Evolutionary conservation across 768 basidiomycete species (phyloP), one percentile per base, ranked within the genome.

Genomic region (Dentipellis sp.): DNA sequence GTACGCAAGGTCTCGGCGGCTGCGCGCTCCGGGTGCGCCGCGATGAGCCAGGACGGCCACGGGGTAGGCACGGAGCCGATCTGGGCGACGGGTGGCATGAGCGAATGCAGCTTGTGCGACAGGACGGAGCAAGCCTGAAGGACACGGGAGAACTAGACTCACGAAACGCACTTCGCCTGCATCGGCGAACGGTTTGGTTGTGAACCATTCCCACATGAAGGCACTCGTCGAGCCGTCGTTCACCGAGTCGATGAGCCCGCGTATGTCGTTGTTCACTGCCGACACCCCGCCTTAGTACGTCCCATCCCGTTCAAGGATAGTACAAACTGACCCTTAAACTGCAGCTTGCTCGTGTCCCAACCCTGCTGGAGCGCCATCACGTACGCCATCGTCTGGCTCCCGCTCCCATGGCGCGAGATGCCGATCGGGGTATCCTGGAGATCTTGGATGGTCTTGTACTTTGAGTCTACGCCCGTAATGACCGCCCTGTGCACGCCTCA

Each of bases 121-220:
- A 9, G 34, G 51, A 38, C 35, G 23, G 39, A 34, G 49, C 49
- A 48, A 38, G 10, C 42, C 19, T 34, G 9, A 17, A 17, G 21
- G 48, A 39, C 48, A 36, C 7, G 21, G 11, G 47, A 19, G 5
- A 38, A 6, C 6, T 14, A 56, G 54, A 75, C 90, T 68, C 68
- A 94, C 93, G 70, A 94, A 93, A 11, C 88, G 82, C 52, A 82
- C 86, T 67, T 89, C 82, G 12, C 86, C 90, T 9, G 78, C 76
- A 65, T 94, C 91, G 6, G 78, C 81, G 63, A 82, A 93, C 4
- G 94, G 84, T 63, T 87, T 87, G 39, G 85, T 87, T 4, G 84
- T 87, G 69, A 95, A 97, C 89, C 88, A 91, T 68, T 93, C 91
- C 91, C 91, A 92, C 85, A 94, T 88, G 72, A 94, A 94, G 10